A percentile compares a stretch with the other conserved stretches of the same genome.
These are phyloP conservation scores for Cornus florida DNA, from an alignment of 148 eudicot species.

Conservation along the genomic window DNA sequence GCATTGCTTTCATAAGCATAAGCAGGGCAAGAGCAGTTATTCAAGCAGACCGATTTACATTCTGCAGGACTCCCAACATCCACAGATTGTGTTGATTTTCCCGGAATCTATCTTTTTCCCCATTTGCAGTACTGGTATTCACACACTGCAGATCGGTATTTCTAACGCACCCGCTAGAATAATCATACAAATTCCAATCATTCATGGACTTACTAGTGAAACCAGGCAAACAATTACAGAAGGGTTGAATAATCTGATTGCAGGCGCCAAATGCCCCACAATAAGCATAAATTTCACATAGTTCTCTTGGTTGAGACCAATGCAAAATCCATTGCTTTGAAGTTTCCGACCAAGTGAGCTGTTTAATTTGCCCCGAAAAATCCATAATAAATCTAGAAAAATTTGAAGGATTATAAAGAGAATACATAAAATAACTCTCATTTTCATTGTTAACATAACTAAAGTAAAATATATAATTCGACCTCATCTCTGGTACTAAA, in stretches of 20 bases:
- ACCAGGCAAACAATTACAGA: conserved; percentile 45
- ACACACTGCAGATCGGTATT: conserved; percentile 33
- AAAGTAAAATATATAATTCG: conserved; percentile 43
- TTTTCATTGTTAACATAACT: conserved; percentile 43
- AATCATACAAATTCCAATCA: conserved; percentile 52
- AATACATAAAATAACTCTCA: conserved; percentile 58
- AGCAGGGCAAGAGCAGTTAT: conserved; percentile 41
- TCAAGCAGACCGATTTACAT: conserved; percentile 33
- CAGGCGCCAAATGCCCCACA: conserved; percentile 61
- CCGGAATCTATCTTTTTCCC: conserved; percentile 30
- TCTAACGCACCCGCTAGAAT: conserved; percentile 53
- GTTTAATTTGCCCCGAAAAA: conserved; percentile 50
- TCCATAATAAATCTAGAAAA: conserved; percentile 56
- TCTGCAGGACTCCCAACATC: conserved; percentile 15
- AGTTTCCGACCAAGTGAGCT: conserved; percentile 36
- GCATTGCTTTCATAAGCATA: conserved; percentile 25
- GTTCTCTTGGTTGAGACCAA: conserved; percentile 60
- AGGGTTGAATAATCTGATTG: conserved; percentile 29
- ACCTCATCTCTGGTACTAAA: conserved; percentile 55
- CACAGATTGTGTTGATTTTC: neutral
- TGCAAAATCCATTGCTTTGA: conserved; percentile 46
- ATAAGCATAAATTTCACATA: conserved; percentile 52
- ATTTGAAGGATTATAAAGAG: conserved; percentile 25
- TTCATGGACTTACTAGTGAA: conserved; percentile 16
- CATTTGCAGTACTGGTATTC: conserved; percentile 17